Conservation (phyloP, 2,329 filamentous ascomycete genomes). For the Aspergillus sp. region DNA sequence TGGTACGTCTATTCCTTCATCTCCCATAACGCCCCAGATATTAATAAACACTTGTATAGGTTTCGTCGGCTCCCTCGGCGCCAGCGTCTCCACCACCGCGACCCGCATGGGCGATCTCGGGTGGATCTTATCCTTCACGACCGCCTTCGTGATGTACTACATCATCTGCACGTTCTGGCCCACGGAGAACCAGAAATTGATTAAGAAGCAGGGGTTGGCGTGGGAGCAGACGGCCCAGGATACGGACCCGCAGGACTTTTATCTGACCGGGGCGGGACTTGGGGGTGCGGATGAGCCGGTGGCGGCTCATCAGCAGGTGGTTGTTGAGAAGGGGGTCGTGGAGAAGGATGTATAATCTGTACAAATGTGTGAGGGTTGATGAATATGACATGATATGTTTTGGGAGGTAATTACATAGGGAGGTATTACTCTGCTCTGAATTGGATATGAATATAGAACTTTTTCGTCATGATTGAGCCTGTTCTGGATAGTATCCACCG, state of each 20-base stretch:
- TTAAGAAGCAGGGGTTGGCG: neutral
- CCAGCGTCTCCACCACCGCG: neutral
- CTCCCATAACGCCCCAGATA: neutral
- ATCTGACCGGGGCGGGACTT: neutral
- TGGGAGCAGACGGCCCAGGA: conserved; percentile 2
- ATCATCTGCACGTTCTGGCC: conserved; percentile 4
- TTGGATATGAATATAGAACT: too few species aligned
- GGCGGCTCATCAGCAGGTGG: neutral
- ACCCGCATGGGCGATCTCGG: conserved; percentile 7
- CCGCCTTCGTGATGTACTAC: conserved; percentile 1
- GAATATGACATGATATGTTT: too few species aligned
- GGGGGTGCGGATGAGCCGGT: neutral
- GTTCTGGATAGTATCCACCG: too few species aligned
- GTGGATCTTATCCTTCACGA: conserved; percentile 4
- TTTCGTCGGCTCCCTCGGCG: conserved; percentile 6
- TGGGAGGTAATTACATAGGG: too few species aligned
- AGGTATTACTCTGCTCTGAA: too few species aligned
- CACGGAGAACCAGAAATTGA: neutral
- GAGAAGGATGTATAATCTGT: neutral
- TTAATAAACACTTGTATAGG: neutral
- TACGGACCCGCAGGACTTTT: neutral
- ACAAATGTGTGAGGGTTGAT: too few species aligned
- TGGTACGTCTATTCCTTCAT: neutral
- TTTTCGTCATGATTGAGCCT: too few species aligned
- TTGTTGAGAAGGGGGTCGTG: neutral